These are phyloP conservation scores for Saturnispora hagleri DNA, from an alignment of 805 yeast genomes.

Conservation along the genomic window DNA sequence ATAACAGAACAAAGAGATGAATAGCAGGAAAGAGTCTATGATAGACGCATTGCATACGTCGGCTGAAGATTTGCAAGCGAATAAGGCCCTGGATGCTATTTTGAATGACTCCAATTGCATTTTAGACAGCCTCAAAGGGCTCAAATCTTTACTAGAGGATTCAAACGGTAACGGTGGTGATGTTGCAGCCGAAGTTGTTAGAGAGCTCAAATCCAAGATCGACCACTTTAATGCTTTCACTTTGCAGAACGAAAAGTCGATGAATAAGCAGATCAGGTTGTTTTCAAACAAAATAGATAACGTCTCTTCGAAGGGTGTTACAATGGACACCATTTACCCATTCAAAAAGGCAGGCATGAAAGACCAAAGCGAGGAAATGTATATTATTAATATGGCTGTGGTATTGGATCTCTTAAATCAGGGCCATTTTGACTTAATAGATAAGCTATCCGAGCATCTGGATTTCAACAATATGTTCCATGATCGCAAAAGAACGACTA, in stretches of 20 bases:
- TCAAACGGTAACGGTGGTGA: background rate
- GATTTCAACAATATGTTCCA: background rate
- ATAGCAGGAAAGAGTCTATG: background rate
- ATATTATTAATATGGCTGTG: constrained; percentile 13
- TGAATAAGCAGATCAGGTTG: constrained; percentile 17
- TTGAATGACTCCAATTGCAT: background rate
- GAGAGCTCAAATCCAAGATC: background rate
- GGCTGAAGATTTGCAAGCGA: background rate
- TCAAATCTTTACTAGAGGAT: background rate
- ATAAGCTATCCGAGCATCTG: background rate
- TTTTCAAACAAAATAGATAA: constrained; percentile 6
- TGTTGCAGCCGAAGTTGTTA: background rate
- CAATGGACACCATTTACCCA: background rate
- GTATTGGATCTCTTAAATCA: constrained; percentile 25
- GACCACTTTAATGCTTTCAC: constrained; percentile 3
- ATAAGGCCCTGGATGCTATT: background rate
- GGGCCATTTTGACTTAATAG: constrained; percentile 23
- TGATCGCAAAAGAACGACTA: background rate
- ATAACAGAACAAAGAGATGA: background rate
- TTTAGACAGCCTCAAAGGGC: background rate
- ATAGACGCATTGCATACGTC: background rate
- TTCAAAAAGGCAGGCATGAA: background rate
- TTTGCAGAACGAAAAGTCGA: constrained; percentile 9
- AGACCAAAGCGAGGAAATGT: background rate
- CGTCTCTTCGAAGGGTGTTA: constrained; percentile 1